A percentile compares a stretch with the other conserved stretches of the same genome.
phyloP scores from a whole-genome alignment of 805 yeast genomes.

The Martiniozyma abietophila region DNA sequence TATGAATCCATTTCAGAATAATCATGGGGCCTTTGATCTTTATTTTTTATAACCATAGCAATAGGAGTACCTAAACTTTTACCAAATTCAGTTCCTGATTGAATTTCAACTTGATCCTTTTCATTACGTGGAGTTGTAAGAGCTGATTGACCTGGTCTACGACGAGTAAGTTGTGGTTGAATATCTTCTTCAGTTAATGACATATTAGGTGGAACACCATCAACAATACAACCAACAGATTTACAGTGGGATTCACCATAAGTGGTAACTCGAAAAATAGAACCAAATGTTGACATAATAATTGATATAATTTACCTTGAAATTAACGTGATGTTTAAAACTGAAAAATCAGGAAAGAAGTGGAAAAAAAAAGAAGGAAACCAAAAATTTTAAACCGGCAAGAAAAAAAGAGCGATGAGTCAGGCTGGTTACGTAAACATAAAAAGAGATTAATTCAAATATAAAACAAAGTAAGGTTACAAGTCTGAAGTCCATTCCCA shows the following conservation, averaged over 20 bases:
- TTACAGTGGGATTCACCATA: constrained; percentile 98
- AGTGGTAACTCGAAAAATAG: constrained; percentile 68
- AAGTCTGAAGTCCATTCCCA: constrained; percentile 73
- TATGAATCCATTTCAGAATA: constrained; percentile 90
- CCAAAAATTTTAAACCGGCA: too few species aligned
- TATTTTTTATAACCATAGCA: constrained; percentile 84
- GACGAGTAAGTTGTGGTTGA: constrained; percentile 91
- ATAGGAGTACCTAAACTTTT: constrained; percentile 91
- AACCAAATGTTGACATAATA: constrained; percentile 79
- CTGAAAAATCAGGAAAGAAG: not conserved
- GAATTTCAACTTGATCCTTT: constrained; percentile 86
- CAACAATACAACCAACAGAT: constrained; percentile 96
- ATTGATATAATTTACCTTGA: too few species aligned
- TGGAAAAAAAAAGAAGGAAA: not conserved
- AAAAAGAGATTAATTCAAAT: not conserved
- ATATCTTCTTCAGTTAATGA: constrained; percentile 75
- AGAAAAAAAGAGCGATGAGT: constrained; percentile 3
- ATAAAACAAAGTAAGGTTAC: constrained; percentile 10
- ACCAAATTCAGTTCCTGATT: constrained; percentile 90
- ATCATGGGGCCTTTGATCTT: constrained; percentile 96
- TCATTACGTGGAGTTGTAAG: constrained; percentile 94
- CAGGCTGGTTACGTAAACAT: not conserved
- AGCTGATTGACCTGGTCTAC: constrained; percentile 96
- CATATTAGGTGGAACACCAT: constrained; percentile 96
- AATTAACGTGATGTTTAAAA: not conserved